Evolutionary conservation across 495 filamentous ascomycete species (phyloP), one percentile per base, ranked within the genome.

Genomic region (Echria macrotheca): DNA sequence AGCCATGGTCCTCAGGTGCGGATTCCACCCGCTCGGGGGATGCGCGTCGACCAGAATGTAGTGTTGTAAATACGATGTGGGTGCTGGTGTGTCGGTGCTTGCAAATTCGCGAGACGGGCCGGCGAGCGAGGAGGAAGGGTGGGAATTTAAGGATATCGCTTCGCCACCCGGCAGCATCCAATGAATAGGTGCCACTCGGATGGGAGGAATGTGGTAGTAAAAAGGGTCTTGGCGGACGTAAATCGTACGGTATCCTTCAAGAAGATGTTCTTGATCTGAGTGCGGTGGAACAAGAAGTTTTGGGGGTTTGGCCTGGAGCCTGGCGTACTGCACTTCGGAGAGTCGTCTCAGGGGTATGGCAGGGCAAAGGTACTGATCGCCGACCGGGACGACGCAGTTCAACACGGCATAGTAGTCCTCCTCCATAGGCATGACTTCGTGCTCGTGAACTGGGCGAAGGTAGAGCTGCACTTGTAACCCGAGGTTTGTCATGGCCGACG

Each of bases 381-480:
- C 38, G 1, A 23, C 38, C 7, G 9, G 10, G 10, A 22, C 38
- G 23, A 41, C 21, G 1, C 15, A 41, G 2, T 41, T 21, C 17
- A 44, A 7, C 9, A 44, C 28, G 41, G 22, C 41, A 25, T 44
- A 44, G 8, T 26, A 44, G 24, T 44, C 41, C n/a, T 29, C 41
- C 24, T 44, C 41, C 41, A 43, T 43, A 0, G 40, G 40, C 5
- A 43, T 23, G 5, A 19, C 40, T 11, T 44, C 22, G 24, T 14
- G 5, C 24, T 44, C 41, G 5, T 44, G 22, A 10, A 28, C 28
- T 14, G 41, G 41, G 0, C 41, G 41, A 10, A 44, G 41, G 41
- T 44, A 44, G 41, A 44, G 41, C 24, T 44, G 41, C 5, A 44
- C 41, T n/a, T 24, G 41, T 4, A 44, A 24, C 4, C 41, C 41